Conservation (phyloP, 1,139 yeast genomes). For the Magnusiomyces suaveolens region DNA sequence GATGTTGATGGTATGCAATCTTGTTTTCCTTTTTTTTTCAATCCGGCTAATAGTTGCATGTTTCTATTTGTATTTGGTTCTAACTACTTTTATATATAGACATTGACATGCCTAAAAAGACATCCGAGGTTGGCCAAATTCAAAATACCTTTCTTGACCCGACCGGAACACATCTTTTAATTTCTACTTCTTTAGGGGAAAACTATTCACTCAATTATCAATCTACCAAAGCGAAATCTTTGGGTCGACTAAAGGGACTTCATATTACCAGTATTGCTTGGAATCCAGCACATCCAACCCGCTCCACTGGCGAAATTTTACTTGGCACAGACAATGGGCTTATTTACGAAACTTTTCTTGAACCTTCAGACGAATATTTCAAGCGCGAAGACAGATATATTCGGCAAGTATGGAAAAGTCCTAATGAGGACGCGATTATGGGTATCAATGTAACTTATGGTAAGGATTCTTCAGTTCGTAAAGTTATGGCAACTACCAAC, state of each 20-base stretch:
- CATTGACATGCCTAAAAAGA: constrained; percentile 27
- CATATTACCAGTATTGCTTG: constrained; percentile 39
- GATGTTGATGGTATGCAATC: constrained; percentile 32
- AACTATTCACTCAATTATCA: constrained; percentile 38
- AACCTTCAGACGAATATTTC: constrained; percentile 37
- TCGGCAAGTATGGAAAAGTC: constrained; percentile 34
- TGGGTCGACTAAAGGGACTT: constrained; percentile 38
- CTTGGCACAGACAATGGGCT: constrained; percentile 41
- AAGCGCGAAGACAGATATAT: constrained; percentile 37
- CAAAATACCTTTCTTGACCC: constrained; percentile 40
- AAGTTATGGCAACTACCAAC: constrained; percentile 30
- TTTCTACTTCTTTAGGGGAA: constrained; percentile 39
- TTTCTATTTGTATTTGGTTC: too few relatives aligned
- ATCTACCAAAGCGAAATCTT: constrained; percentile 32
- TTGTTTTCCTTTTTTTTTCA: neutral
- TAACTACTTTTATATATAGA: constrained; percentile 18
- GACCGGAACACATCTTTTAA: constrained; percentile 41
- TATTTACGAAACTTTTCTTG: constrained; percentile 40
- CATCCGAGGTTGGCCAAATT: constrained; percentile 29
- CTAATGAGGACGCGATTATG: constrained; percentile 28
- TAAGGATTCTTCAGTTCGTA: constrained; percentile 19
- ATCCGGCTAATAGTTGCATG: too few relatives aligned
- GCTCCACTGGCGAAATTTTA: constrained; percentile 41
- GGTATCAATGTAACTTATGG: constrained; percentile 29
- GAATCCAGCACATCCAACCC: constrained; percentile 33